Percentiles rank a stretch among this genome's conserved stretches.
Conservation (phyloP, 805 yeast species). For the Candida maesae region DNA sequence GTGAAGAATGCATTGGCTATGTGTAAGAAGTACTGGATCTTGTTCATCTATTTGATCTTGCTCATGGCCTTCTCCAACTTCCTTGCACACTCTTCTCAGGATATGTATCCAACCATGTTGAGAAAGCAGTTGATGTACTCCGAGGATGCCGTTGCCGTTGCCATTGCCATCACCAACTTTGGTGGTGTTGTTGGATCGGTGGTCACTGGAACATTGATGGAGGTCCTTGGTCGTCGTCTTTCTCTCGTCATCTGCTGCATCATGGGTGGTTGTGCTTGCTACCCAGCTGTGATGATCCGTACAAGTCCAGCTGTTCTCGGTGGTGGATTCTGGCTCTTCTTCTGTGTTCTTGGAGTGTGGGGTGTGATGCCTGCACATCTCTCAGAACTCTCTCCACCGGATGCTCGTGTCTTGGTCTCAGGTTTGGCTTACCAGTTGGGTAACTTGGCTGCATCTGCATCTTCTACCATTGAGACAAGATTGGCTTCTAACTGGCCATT, state of each 20-base stretch:
- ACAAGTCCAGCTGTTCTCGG: slow-evolving; percentile 41
- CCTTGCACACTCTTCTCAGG: slow-evolving; percentile 72
- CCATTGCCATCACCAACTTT: slow-evolving; percentile 57
- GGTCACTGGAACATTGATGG: slow-evolving; percentile 51
- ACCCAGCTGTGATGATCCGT: slow-evolving; percentile 50
- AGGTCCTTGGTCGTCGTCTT: slow-evolving; percentile 62
- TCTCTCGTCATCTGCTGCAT: slow-evolving; percentile 49
- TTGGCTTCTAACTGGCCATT: slow-evolving; percentile 61
- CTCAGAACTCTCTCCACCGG: slow-evolving; percentile 65
- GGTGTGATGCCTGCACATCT: slow-evolving; percentile 67
- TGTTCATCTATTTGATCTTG: slow-evolving; percentile 52
- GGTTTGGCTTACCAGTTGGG: slow-evolving; percentile 71
- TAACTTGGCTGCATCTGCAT: slow-evolving; percentile 66
- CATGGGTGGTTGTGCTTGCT: slow-evolving; percentile 55
- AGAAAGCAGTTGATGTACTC: slow-evolving; percentile 47
- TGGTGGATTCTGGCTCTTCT: slow-evolving; percentile 63
- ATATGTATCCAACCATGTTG: slow-evolving; percentile 63
- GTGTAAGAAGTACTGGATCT: slow-evolving; percentile 54
- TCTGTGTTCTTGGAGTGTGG: slow-evolving; percentile 69
- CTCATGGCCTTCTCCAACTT: slow-evolving; percentile 69
- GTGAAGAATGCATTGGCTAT: slow-evolving; percentile 31
- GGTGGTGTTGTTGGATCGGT: slow-evolving; percentile 69
- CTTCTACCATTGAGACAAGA: slow-evolving; percentile 64
- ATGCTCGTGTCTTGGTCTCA: slow-evolving; percentile 56
- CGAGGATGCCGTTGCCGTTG: slow-evolving; percentile 48